Base-by-base conservation (phyloP, 2,329 filamentous ascomycete genomes). In the Neonectria coccinea region DNA sequence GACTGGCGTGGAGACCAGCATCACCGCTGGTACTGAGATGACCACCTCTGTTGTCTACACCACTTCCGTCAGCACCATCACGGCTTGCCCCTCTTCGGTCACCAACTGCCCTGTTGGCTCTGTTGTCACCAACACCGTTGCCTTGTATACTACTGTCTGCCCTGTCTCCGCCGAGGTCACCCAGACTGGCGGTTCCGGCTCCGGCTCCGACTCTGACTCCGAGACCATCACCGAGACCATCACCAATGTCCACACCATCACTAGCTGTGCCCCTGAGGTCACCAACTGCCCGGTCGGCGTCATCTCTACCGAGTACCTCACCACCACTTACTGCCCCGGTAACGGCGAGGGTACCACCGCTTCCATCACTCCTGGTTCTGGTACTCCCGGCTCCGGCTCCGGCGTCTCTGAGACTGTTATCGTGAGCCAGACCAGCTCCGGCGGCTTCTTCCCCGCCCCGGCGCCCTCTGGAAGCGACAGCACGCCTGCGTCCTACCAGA, bases 41-140 rank as follows among this genome's bases (percentile, higher is more conserved):
- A 73, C 67, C 59, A 79, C 78, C 51, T 77, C 75, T 31, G 76
- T 76, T 36, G 73, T 80, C 29, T 79, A 75, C 73, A 74, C 72
- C 57, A 79, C 76, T 12, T 29, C 47, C 18, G 29, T 55, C 27
- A 53, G 52, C 51, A 59, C 61, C 18, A 45, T 64, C 27, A 64
- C 61, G 2, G 42, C 50, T 27, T 64, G 61, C 29, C 50, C 61
- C 20, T n/a, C 61, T 27, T 87, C 85, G 72, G 79, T 87, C 77
- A 87, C 83, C 72, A 63, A 70, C 59, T 88, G 86, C 78, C 81
- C 79, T 51, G 79, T 85, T 18, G 71, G 72, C 22, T 67, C 74
- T 36, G 73, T 80, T 41, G 77, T 76, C 31, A 82, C 80, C 5
- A 72, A 79, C 57, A 72, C 74, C 8, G 75, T 83, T 33, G 69